These are phyloP conservation scores for Nannochloropsis granulata DNA, from an alignment of 108 stramenopile species.

Conservation along the genomic window DNA sequence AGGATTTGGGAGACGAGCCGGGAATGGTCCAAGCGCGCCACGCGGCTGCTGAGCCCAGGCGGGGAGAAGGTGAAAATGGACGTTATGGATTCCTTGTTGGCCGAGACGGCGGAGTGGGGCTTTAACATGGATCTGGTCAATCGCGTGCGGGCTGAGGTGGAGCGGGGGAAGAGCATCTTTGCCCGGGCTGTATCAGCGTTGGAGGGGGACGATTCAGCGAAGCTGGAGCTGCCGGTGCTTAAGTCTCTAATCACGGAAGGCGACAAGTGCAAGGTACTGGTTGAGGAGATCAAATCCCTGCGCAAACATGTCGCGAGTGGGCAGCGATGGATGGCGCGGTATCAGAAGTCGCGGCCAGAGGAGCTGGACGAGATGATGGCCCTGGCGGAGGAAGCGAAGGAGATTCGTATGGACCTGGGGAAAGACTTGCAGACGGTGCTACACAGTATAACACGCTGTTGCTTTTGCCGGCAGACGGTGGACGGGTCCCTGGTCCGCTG, in stretches of 20 bases:
- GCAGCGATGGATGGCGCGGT: slow-evolving; percentile 7
- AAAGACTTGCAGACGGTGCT: slow-evolving; percentile 23
- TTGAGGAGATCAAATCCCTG: slow-evolving; percentile 17
- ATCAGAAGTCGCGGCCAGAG: slow-evolving; percentile 29
- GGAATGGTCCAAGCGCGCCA: neutral
- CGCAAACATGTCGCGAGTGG: slow-evolving; percentile 3
- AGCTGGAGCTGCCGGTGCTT: neutral
- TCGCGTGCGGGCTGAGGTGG: slow-evolving; percentile 15
- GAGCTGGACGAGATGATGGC: slow-evolving; percentile 27
- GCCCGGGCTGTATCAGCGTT: slow-evolving; percentile 5
- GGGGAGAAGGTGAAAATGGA: slow-evolving; percentile 6
- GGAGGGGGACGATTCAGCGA: neutral
- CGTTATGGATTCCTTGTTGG: slow-evolving; percentile 2
- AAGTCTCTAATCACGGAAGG: slow-evolving; percentile 17
- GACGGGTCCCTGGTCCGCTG: slow-evolving; percentile 21
- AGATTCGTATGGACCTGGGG: slow-evolving; percentile 23
- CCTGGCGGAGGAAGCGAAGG: slow-evolving; percentile 20
- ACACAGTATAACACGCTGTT: slow-evolving; percentile 23
- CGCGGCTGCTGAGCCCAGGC: neutral
- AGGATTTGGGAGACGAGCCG: neutral
- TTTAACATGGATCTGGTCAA: slow-evolving; percentile 19
- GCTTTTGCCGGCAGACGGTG: slow-evolving; percentile 19
- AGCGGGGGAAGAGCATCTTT: slow-evolving; percentile 2
- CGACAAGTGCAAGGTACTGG: slow-evolving; percentile 16
- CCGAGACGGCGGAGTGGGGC: neutral